These are phyloP conservation scores for Begonia masoniana DNA, from an alignment of 306 rosid species.

Conservation along the genomic window DNA sequence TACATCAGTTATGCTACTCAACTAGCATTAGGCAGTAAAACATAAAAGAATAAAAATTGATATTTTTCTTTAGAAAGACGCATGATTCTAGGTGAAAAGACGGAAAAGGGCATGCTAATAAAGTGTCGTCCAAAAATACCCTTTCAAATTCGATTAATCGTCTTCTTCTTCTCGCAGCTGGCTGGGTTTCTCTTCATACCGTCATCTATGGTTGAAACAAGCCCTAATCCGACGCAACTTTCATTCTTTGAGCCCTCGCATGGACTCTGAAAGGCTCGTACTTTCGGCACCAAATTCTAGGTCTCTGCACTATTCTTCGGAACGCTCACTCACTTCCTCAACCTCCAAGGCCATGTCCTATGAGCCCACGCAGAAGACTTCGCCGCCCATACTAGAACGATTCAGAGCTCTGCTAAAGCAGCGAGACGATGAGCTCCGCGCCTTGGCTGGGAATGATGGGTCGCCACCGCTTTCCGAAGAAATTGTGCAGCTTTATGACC, in stretches of 20 bases:
- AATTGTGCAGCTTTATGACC: conserved; percentile 59
- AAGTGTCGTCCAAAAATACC: too few species aligned
- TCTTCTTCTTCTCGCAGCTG: too few species aligned
- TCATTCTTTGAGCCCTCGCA: conserved; percentile 5
- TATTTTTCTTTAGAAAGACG: too few species aligned
- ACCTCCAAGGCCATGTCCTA: conserved; percentile 27
- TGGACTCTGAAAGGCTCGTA: conserved; percentile 34
- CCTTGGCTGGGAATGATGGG: conserved; percentile 22
- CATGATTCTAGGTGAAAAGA: too few species aligned
- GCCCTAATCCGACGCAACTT: not conserved
- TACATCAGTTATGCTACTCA: too few species aligned
- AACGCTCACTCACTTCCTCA: conserved; percentile 6
- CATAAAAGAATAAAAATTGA: too few species aligned
- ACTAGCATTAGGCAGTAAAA: too few species aligned
- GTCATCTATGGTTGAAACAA: not conserved
- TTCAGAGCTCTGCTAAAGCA: conserved; percentile 60
- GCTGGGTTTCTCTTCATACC: not conserved
- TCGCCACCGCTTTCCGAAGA: conserved; percentile 47
- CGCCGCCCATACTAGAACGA: conserved; percentile 45
- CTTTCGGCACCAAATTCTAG: conserved; percentile 49
- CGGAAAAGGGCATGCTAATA: too few species aligned
- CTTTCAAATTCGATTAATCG: too few species aligned
- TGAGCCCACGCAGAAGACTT: conserved; percentile 46
- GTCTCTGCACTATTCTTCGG: conserved; percentile 13
- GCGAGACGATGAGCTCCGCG: conserved; percentile 60